A percentile compares a stretch with the other conserved stretches of the same genome.
These are phyloP conservation scores for Russula griseocarnosa DNA, from an alignment of 768 basidiomycete species.

Conservation along the genomic window DNA sequence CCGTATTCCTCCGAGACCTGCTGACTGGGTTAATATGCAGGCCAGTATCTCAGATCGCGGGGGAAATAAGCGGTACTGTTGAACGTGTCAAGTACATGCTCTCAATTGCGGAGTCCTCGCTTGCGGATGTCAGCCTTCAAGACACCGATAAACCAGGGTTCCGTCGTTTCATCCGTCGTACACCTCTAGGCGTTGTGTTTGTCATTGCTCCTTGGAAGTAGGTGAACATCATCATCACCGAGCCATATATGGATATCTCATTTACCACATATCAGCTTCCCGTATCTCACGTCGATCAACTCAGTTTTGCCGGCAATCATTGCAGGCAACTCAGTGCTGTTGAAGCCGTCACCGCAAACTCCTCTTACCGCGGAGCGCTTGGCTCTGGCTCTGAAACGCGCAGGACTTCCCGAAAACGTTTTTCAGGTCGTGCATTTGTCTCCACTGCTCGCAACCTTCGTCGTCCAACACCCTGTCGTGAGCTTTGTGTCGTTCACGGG, in stretches of 20 bases:
- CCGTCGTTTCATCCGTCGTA: conserved; percentile 75
- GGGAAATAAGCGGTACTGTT: conserved; percentile 77
- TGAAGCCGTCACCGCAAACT: conserved; percentile 97
- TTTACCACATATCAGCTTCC: conserved; percentile 52
- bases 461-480: conserved; percentile 60
- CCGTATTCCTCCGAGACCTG: neutral
- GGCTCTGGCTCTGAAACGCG: conserved; percentile 58
- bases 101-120: conserved; percentile 68
- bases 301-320: conserved; percentile 88
- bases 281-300: conserved; percentile 88
- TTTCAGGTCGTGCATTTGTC: conserved; percentile 75
- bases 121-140: conserved; percentile 69
- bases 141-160: conserved; percentile 83
- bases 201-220: conserved; percentile 93
- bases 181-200: conserved; percentile 81
- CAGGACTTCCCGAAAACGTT: conserved; percentile 73
- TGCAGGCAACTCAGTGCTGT: conserved; percentile 82
- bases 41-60: conserved; percentile 71
- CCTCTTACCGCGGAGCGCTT: conserved; percentile 85
- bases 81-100: conserved; percentile 83
- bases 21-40: conserved; percentile 37
- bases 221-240: conserved; percentile 35
- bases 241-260: conserved; percentile 4
- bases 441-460: conserved; percentile 53
- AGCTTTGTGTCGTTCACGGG: conserved; percentile 92